Base-by-base conservation (phyloP, 169 alveolate genomes). In the Cryptosporidium viatorum region DNA sequence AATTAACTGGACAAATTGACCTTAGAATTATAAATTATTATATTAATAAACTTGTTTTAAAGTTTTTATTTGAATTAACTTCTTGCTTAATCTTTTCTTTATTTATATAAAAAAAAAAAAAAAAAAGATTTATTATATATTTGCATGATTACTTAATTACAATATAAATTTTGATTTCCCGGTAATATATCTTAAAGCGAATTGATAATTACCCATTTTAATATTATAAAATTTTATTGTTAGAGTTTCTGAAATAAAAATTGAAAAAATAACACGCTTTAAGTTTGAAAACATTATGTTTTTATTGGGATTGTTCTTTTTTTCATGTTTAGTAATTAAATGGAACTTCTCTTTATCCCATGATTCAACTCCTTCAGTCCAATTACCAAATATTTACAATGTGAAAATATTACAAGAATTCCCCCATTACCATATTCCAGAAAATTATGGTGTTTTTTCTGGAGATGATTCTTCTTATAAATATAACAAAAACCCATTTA, bases 351-450 rank as follows among this genome's bases (percentile, higher is more conserved):
- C 86, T 9, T 10, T 14, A 10, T 55, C 68, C n/a, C 26, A 10
- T 1, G 62, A 26, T 65, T 23, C 86, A 16, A 55, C 4, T 8
- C 26, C 9, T n/a, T 31, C 12, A 26, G 48, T 29, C 26, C 26
- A 26, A 23, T 14, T 52, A 10, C 86, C 86, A 29, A 58, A 59
- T 37, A 80, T 80, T 21, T 80, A 80, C 43, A 62, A 59, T 8
- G 69, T 35, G 18, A 33, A 39, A 55, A 29, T 80, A 29, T 55
- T 80, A 43, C 59, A 59, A 29, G 75, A 59, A 80, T 80, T 59
- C 39, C 89, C 89, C 23, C 89, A 80, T 18, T 37, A 18, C 29
- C 89, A 80, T 21, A 8, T 7, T 23, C 89, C 35, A 35, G 37
- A 12, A 26, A 58, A 65, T 12, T 29, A 35, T 5, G 0, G 10